A percentile compares a stretch with the other conserved stretches of the same genome.
These are phyloP conservation scores for Trypanosomatidae sp. DNA, from an alignment of 208 protist species.

Conservation along the genomic window DNA sequence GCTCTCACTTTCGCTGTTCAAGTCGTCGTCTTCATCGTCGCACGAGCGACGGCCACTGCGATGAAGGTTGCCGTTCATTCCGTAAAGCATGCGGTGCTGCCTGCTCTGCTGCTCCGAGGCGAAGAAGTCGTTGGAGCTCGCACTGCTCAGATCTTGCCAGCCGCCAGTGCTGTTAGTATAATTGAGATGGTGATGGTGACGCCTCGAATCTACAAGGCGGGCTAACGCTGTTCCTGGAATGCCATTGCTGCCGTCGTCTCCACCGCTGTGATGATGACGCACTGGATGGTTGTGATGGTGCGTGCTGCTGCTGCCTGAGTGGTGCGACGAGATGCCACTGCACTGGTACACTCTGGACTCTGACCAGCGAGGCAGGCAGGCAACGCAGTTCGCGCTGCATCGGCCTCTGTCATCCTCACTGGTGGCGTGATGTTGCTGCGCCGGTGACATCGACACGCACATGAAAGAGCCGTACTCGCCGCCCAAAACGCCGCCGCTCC, in stretches of 20 bases:
- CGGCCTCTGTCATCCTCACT: background rate
- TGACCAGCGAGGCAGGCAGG: background rate
- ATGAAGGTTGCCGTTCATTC: background rate
- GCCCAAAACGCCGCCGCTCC: background rate
- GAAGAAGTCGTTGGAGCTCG: constrained; percentile 1
- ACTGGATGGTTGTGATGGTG: background rate
- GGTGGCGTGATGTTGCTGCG: background rate
- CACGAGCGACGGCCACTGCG: background rate
- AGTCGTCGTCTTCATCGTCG: background rate
- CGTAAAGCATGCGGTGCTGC: background rate
- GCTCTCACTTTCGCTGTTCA: background rate
- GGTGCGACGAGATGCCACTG: background rate
- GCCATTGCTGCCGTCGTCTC: background rate
- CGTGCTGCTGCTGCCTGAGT: background rate
- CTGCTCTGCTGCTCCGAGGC: background rate
- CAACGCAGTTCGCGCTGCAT: background rate
- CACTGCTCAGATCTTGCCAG: background rate
- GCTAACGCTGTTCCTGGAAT: background rate
- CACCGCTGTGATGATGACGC: background rate
- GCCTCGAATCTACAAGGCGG: background rate
- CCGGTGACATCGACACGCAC: background rate
- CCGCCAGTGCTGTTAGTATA: background rate
- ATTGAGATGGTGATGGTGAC: background rate
- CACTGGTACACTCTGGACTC: background rate
- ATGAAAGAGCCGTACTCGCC: constrained; percentile 20